Percentiles rank a stretch among this genome's conserved stretches.
Conservation (phyloP, 2,329 filamentous ascomycete species). For the Arthrobotrys iridis region DNA sequence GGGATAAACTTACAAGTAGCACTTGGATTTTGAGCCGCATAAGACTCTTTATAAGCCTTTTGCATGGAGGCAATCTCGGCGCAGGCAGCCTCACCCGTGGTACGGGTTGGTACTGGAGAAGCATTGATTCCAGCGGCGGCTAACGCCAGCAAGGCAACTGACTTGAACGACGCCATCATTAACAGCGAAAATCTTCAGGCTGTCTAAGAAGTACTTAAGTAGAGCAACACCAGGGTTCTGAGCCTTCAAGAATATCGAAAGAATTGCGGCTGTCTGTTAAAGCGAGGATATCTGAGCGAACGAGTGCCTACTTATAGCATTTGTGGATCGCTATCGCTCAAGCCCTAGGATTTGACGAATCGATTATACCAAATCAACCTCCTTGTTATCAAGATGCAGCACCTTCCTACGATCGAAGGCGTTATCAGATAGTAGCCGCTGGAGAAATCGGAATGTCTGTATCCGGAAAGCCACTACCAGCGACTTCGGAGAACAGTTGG, state of each 20-base stretch:
- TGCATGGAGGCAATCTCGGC: slow-evolving; percentile 44
- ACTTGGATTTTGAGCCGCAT: slow-evolving; percentile 28
- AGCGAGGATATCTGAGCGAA: slow-evolving; percentile 12
- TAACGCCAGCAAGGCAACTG: slow-evolving; percentile 38
- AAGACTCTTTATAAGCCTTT: slow-evolving; percentile 34
- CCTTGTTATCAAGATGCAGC: not conserved
- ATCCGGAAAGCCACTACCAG: slow-evolving; percentile 39
- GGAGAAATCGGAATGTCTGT: not conserved
- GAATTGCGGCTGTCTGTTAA: slow-evolving; percentile 12
- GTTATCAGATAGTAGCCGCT: slow-evolving; percentile 31
- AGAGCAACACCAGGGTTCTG: not conserved
- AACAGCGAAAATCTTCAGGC: not conserved
- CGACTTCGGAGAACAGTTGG: slow-evolving; percentile 17
- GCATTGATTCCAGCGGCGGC: slow-evolving; percentile 20
- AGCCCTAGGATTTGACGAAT: not conserved
- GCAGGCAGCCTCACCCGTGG: slow-evolving; percentile 44
- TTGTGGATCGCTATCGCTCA: not conserved
- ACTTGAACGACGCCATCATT: slow-evolving; percentile 36
- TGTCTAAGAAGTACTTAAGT: slow-evolving; percentile 1
- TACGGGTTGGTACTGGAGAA: slow-evolving; percentile 21
- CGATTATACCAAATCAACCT: not conserved
- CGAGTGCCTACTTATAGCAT: slow-evolving; percentile 33
- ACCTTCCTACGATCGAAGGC: slow-evolving; percentile 46
- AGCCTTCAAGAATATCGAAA: slow-evolving; percentile 5
- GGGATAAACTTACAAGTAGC: slow-evolving; percentile 27